Evolutionary conservation across 2,329 filamentous ascomycete genomes (phyloP).

Genomic region (Aspergillus sp.): DNA sequence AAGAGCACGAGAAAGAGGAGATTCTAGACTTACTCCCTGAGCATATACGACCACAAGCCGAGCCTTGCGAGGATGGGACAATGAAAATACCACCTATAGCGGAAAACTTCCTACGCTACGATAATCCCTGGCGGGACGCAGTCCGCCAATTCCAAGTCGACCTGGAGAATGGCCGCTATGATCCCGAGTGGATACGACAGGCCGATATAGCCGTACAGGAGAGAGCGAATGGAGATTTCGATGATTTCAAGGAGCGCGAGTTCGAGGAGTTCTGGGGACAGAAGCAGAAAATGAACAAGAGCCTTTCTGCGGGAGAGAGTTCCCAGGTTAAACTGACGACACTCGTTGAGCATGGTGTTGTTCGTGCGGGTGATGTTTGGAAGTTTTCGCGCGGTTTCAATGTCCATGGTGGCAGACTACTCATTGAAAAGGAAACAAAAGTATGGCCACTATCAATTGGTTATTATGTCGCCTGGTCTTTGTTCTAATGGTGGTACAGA

Average conservation of each 20-base stretch:
- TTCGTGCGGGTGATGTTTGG: conserved; percentile 37
- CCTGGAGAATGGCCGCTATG: conserved; percentile 48
- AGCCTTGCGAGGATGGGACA: conserved; percentile 22
- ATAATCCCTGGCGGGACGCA: conserved; percentile 46
- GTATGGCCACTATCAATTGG: conserved; percentile 18
- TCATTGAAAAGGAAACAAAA: conserved; percentile 39
- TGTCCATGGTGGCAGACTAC: conserved; percentile 9
- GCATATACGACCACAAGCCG: conserved; percentile 32
- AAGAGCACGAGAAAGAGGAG: conserved; percentile 36
- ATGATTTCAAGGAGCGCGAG: conserved; percentile 49
- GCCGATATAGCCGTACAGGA: conserved; percentile 48
- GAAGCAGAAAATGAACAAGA: conserved; percentile 37
- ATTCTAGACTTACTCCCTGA: conserved; percentile 35
- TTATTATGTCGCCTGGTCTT: background rate
- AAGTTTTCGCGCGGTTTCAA: conserved; percentile 26
- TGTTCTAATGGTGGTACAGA: conserved; percentile 14
- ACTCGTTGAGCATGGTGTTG: conserved; percentile 28
- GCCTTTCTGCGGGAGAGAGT: conserved; percentile 36
- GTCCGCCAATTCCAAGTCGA: conserved; percentile 52
- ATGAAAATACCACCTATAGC: conserved; percentile 33
- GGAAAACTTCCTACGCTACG: conserved; percentile 37
- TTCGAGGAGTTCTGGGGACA: conserved; percentile 54
- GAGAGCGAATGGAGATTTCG: conserved; percentile 49
- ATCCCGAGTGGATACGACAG: conserved; percentile 51
- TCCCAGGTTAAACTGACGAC: conserved; percentile 33